Percentiles rank a stretch among this genome's conserved stretches.
Conservation (phyloP, 108 stramenopile species). For the Seminavis robusta region DNA sequence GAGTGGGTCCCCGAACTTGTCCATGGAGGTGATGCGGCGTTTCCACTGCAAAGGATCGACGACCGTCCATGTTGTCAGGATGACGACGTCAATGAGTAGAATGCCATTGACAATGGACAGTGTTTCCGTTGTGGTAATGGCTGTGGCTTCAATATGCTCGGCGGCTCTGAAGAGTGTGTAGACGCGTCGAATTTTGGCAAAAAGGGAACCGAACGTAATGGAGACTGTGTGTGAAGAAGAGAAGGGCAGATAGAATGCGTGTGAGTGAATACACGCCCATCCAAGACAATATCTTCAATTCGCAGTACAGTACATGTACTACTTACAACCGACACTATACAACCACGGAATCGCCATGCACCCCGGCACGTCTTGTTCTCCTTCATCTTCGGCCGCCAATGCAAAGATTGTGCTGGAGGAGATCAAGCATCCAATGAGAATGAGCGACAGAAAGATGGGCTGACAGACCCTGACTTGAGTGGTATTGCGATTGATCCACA, state of each 20-base stretch:
- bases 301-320: no score
- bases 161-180: no score
- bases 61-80: slow-evolving; percentile 6
- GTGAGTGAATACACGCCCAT: no score
- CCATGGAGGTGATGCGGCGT: background rate
- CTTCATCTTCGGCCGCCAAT: slow-evolving; percentile 1
- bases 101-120: background rate
- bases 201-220: no score
- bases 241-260: no score
- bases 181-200: no score
- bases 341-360: slow-evolving; percentile 33
- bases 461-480: no score
- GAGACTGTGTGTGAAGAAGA: no score
- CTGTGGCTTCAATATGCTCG: no score
- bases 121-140: no score
- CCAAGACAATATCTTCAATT: no score
- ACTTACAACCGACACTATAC: slow-evolving; percentile 23
- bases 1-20: slow-evolving; percentile 8
- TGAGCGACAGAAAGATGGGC: slow-evolving; percentile 2
- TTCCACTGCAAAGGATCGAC: slow-evolving; percentile 13
- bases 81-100: slow-evolving; percentile 5
- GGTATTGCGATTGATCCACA: background rate
- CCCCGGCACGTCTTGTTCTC: slow-evolving; percentile 3
- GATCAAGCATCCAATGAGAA: slow-evolving; percentile 10
- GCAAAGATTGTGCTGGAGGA: slow-evolving; percentile 8